Conservation (phyloP, 1,284 basidiomycete species). For the Naganishia liquefaciens region DNA sequence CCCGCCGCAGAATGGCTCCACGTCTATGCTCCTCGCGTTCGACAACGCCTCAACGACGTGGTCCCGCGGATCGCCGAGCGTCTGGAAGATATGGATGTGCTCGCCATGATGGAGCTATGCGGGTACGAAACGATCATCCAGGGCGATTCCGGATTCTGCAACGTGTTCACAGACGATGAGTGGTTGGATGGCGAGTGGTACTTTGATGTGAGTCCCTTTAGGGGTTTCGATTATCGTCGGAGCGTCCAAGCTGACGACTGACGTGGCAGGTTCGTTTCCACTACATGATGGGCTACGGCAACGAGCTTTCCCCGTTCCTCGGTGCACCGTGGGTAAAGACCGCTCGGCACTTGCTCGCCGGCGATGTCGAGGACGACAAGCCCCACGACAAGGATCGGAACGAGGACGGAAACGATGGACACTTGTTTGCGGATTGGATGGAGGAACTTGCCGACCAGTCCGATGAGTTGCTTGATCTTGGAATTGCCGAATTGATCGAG, state of each 20-base stretch:
- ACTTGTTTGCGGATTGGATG: slow-evolving; percentile 23
- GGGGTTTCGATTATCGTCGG: background rate
- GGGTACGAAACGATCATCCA: slow-evolving; percentile 54
- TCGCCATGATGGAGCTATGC: slow-evolving; percentile 52
- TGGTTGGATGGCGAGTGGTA: slow-evolving; percentile 53
- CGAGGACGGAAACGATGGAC: slow-evolving; percentile 3
- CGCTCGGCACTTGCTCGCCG: slow-evolving; percentile 49
- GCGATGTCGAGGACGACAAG: slow-evolving; percentile 40
- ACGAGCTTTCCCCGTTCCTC: slow-evolving; percentile 50
- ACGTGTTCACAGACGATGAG: slow-evolving; percentile 51
- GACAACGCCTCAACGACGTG: slow-evolving; percentile 41
- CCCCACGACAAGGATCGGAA: slow-evolving; percentile 29
- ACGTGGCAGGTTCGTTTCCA: slow-evolving; percentile 46
- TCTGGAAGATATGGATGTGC: slow-evolving; percentile 50
- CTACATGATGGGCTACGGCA: slow-evolving; percentile 54
- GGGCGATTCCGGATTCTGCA: slow-evolving; percentile 50
- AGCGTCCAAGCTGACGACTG: background rate
- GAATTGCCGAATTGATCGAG: slow-evolving; percentile 1
- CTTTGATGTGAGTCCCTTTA: slow-evolving; percentile 38
- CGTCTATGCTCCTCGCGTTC: slow-evolving; percentile 45
- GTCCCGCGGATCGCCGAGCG: slow-evolving; percentile 43
- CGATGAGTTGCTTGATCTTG: slow-evolving; percentile 7
- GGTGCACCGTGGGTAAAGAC: slow-evolving; percentile 55
- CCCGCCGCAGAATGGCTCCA: slow-evolving; percentile 52
- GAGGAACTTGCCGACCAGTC: slow-evolving; percentile 15